Evolutionary conservation across 176 grass and related monocot species (phyloP), one percentile per base, ranked within the genome.

Genomic region (Alopecurus myosuroides): DNA sequence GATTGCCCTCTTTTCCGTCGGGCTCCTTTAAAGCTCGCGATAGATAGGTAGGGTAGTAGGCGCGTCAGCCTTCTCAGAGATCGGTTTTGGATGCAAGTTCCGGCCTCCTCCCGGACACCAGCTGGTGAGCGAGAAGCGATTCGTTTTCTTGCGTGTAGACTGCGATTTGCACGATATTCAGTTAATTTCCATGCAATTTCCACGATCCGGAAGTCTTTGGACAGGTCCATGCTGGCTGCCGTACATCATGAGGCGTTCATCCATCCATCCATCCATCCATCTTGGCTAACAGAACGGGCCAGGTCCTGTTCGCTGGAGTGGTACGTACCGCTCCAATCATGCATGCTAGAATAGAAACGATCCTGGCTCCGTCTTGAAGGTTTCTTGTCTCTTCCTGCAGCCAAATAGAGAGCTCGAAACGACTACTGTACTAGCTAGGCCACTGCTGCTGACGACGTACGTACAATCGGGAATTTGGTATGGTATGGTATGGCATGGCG

Each of bases 291-390:
- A 39, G 36, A 39, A 7, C n/a, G n/a, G n/a, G n/a, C n/a, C 71
- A 77, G 50, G 30, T 15, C 36, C 8, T 70, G 57, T 22, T 22
- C 9, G 7, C 62, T 19, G 14, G 22, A 12, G 25, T 12, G 9
- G 18, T 37, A 77, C 49, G n/a, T n/a, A n/a, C n/a, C n/a, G n/a
- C n/a, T n/a, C n/a, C 77, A 89, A 82, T 90, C 88, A 90, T 78
- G 39, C 73, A 82, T 46, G 63, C 75, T 15, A 13, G n/a, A 57
- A 22, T 34, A 39, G 65, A 39, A 22, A 3, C 39, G 68, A 75
- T 64, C 1, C 11, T 42, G 25, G 58, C 45, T 52, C 9, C 77
- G n/a, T 75, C 1, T 26, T 49, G 51, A 42, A 50, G 53, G 2
- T 8, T 37, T 18, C 55, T 67, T 73, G 73, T 90, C 73, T 86